These are phyloP conservation scores for Russula virescens DNA, from an alignment of 768 basidiomycete species.

Conservation along the genomic window DNA sequence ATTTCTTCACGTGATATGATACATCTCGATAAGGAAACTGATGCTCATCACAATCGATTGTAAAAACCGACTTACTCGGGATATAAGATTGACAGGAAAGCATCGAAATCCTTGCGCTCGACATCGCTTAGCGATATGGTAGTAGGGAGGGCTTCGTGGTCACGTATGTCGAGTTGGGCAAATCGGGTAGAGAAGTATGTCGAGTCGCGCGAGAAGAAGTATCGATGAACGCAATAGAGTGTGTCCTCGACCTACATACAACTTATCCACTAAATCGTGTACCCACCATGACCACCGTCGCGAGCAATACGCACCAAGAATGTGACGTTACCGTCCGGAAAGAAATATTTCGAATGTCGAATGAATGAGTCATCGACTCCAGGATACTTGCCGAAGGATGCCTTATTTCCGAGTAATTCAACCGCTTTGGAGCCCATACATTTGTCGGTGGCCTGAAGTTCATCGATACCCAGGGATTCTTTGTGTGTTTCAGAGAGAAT, in stretches of 20 bases:
- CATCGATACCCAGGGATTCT: background rate
- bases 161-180: background rate
- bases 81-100: slow-evolving; percentile 11
- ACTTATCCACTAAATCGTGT: background rate
- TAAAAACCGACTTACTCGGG: slow-evolving; percentile 4
- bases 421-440: background rate
- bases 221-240: slow-evolving; percentile 9
- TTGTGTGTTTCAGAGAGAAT: background rate
- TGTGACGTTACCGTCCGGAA: slow-evolving; percentile 10
- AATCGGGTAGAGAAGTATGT: slow-evolving; percentile 1
- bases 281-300: no score
- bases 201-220: slow-evolving; percentile 17
- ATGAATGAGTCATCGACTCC: background rate
- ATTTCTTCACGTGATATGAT: background rate
- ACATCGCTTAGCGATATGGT: slow-evolving; percentile 2
- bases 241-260: background rate
- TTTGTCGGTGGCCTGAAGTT: background rate
- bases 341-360: background rate
- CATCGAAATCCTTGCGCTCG: slow-evolving; percentile 12
- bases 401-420: background rate
- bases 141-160: background rate
- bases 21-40: background rate
- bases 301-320: slow-evolving; percentile 3
- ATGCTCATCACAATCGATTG: no score
- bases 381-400: no score